Percentiles rank a stretch among this genome's conserved stretches.
These are phyloP conservation scores for Chalciporus sphaerocephalus DNA, from an alignment of 768 basidiomycete genomes.

Conservation along the genomic window DNA sequence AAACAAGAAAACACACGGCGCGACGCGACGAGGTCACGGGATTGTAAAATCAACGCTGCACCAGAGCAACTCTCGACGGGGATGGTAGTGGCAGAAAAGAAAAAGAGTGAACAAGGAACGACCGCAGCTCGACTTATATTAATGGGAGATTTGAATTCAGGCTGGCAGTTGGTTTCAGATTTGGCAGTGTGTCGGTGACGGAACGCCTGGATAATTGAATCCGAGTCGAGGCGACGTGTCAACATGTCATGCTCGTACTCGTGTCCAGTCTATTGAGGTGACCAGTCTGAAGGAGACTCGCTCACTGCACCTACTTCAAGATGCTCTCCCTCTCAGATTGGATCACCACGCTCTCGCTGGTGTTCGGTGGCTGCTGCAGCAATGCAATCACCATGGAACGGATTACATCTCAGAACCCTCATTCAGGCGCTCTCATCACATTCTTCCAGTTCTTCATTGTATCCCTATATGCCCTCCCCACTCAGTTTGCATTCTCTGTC, in stretches of 20 bases:
- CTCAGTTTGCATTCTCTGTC: slow-evolving; percentile 41
- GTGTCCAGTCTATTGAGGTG: background rate
- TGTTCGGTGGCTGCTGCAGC: slow-evolving; percentile 92
- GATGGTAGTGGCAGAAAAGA: background rate
- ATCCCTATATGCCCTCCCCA: slow-evolving; percentile 67
- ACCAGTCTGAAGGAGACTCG: too few species aligned
- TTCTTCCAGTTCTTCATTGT: slow-evolving; percentile 82
- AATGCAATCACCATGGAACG: slow-evolving; percentile 78
- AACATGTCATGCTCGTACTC: too few species aligned
- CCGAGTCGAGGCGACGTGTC: too few species aligned
- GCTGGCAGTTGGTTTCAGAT: background rate
- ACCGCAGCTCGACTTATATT: background rate
- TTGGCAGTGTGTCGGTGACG: too few species aligned
- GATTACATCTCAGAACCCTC: slow-evolving; percentile 61
- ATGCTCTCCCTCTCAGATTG: slow-evolving; percentile 38
- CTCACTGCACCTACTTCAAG: background rate
- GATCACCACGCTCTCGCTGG: slow-evolving; percentile 61
- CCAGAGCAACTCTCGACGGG: background rate
- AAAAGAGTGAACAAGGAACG: background rate
- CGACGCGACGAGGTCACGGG: slow-evolving; percentile 30
- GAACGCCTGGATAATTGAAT: too few species aligned
- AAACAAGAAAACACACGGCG: slow-evolving; percentile 11
- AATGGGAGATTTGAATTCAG: background rate
- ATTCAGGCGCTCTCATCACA: slow-evolving; percentile 80
- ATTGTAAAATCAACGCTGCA: slow-evolving; percentile 17